Evolutionary conservation across 1,284 basidiomycete species (phyloP).

Genomic region (Stygiomarasmius scandens): DNA sequence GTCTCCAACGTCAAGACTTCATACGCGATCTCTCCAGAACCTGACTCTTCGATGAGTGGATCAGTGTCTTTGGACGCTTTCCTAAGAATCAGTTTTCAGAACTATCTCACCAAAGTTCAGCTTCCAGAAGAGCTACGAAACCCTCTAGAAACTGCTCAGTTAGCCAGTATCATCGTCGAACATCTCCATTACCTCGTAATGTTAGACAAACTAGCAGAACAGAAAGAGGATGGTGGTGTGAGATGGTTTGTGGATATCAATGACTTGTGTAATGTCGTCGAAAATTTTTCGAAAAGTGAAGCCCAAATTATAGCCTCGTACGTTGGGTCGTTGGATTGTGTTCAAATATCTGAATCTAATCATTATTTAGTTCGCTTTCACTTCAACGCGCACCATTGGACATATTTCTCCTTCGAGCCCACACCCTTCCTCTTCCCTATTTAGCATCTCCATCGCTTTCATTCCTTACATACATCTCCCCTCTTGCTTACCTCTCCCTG

Average conservation of each 20-base stretch:
- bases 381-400: conserved; percentile 56
- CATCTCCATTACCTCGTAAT: conserved; percentile 72
- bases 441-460: conserved; percentile 67
- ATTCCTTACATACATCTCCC: conserved; percentile 71
- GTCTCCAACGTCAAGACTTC: conserved; percentile 68
- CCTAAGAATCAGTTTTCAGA: conserved; percentile 53
- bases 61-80: conserved; percentile 66
- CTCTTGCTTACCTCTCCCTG: conserved; percentile 65
- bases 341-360: neutral
- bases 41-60: conserved; percentile 45
- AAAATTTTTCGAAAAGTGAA: conserved; percentile 56
- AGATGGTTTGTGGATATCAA: conserved; percentile 75
- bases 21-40: conserved; percentile 58
- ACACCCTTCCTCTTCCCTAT: conserved; percentile 70
- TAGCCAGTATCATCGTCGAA: conserved; percentile 50
- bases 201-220: conserved; percentile 63
- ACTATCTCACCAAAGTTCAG: conserved; percentile 64
- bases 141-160: conserved; percentile 48
- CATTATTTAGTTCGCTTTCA: conserved; percentile 37
- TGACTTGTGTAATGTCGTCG: conserved; percentile 50
- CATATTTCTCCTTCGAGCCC: conserved; percentile 63
- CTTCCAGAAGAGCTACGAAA: conserved; percentile 53
- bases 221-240: conserved; percentile 63
- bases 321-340: conserved; percentile 27
- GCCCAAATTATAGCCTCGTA: conserved; percentile 55